Evolutionary conservation across 306 rosid species (phyloP).

Genomic region (Lathyrus sativus): DNA sequence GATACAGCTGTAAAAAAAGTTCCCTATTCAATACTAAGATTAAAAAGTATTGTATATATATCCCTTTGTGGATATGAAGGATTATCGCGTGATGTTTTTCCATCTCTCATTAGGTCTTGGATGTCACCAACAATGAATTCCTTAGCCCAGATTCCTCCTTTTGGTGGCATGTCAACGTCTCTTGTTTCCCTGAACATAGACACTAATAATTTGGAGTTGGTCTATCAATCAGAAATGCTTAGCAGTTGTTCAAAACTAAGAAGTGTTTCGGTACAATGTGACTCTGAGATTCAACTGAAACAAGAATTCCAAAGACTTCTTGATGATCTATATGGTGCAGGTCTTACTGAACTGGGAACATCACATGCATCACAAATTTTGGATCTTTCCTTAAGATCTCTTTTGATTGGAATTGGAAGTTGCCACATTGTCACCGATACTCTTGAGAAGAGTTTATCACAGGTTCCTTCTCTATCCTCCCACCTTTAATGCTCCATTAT

Average conservation of each 20-base stretch:
- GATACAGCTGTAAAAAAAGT: constrained; percentile 36
- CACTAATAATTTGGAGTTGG: not conserved
- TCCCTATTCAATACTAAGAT: constrained; percentile 26
- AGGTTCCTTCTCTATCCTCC: constrained; percentile 23
- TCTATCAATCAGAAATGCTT: not conserved
- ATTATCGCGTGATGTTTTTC: constrained; percentile 21
- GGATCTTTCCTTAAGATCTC: not conserved
- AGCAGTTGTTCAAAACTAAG: not conserved
- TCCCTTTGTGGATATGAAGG: constrained; percentile 47
- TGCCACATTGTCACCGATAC: not conserved
- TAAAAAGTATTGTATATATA: constrained; percentile 35
- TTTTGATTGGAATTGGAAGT: constrained; percentile 35
- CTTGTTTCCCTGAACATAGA: not conserved
- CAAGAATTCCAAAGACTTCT: not conserved
- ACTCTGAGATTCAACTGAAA: not conserved
- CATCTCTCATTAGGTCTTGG: constrained; percentile 44
- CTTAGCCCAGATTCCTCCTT: not conserved
- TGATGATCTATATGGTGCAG: not conserved
- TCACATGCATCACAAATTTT: not conserved
- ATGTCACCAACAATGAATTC: constrained; percentile 30
- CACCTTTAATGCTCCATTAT: too few species aligned
- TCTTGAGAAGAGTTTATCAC: constrained; percentile 18
- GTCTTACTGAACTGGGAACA: not conserved
- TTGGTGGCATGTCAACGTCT: not conserved
- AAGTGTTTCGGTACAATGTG: constrained; percentile 12